Conservation (phyloP, 2,329 filamentous ascomycete genomes). For the Incumbomyces delicatus region DNA sequence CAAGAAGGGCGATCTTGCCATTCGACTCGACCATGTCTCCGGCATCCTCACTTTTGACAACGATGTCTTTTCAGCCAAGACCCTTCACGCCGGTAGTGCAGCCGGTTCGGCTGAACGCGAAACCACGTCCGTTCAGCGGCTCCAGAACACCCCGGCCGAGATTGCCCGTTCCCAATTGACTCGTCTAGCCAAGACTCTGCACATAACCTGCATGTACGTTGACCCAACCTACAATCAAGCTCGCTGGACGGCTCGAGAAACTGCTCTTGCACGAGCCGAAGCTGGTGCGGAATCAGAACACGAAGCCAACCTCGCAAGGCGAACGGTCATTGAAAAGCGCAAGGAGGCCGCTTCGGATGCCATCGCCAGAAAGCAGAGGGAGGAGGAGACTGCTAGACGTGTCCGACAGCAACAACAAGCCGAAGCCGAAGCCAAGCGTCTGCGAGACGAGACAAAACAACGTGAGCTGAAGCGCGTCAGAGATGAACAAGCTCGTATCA, state of each 20-base stretch:
- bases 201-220: slow-evolving; percentile 90
- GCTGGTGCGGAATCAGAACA: slow-evolving; percentile 90
- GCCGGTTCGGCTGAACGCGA: slow-evolving; percentile 83
- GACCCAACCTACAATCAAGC: slow-evolving; percentile 80
- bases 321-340: slow-evolving; percentile 88
- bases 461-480: slow-evolving; percentile 78
- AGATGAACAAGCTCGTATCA: slow-evolving; percentile 80
- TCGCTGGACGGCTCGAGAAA: slow-evolving; percentile 67
- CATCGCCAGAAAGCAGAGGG: slow-evolving; percentile 78
- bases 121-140: slow-evolving; percentile 74
- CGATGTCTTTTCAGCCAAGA: slow-evolving; percentile 95
- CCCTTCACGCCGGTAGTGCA: slow-evolving; percentile 71
- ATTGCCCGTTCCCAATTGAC: slow-evolving; percentile 93
- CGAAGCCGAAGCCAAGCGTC: slow-evolving; percentile 78
- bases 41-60: slow-evolving; percentile 95
- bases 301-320: slow-evolving; percentile 70
- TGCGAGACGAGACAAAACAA: slow-evolving; percentile 85
- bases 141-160: slow-evolving; percentile 95
- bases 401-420: slow-evolving; percentile 78
- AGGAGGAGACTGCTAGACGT: slow-evolving; percentile 80
- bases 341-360: slow-evolving; percentile 91
- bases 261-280: slow-evolving; percentile 70
- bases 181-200: slow-evolving; percentile 80
- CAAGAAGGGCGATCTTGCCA: slow-evolving; percentile 97
- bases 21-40: slow-evolving; percentile 90